Evolutionary conservation across 1,284 basidiomycete species (phyloP), one percentile per base, ranked within the genome.

Genomic region (Trichosporon inkin): DNA sequence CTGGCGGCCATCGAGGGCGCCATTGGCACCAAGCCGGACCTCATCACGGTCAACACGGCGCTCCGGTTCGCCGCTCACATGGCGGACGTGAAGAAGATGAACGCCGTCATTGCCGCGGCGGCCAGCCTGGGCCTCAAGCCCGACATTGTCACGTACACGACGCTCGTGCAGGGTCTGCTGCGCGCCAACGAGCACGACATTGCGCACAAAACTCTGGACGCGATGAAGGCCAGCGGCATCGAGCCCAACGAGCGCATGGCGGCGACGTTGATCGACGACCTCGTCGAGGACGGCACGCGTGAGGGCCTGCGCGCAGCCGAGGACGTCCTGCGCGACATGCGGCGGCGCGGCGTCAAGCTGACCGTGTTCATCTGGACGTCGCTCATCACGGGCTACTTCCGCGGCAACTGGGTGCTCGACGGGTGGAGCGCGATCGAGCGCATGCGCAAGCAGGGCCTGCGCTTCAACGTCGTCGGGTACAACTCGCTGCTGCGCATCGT

Each of bases 61-160:
- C 78, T 94, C 55, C 81, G 81, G 11, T 84, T 86, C 67, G 83
- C 88, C 65, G 83, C 82, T 14, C 82, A 84, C 47, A 81, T 79
- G 44, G 81, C 81, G 20, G 83, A 92, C 68, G 81, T 89, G 68
- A 81, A 82, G 59, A 77, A 6, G 72, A 76, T 92, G 62, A 84
- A 84, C 14, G 62, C 84, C 19, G 76, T 93, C 20, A 81, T 84
- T 60, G 77, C 78, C 44, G 84, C 91, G 77, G 78, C 81, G 19
- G 75, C 79, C 3, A 79, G 77, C 20, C 64, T 67, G 2, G 81
- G 81, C 0, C 69, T 92, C 35, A 67, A 74, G 10, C 88, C 88
- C 8, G 89, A 93, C 69, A 84, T 87, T 5, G 85, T 87, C 74
- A 92, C 87, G 0, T 93, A 86, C 73, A 89, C 90, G 2, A 89